Percentiles rank a stretch among this genome's conserved stretches.
Evolutionary conservation across 108 stramenopile genomes (phyloP).

Genomic region (Discostella pseudostelligera): DNA sequence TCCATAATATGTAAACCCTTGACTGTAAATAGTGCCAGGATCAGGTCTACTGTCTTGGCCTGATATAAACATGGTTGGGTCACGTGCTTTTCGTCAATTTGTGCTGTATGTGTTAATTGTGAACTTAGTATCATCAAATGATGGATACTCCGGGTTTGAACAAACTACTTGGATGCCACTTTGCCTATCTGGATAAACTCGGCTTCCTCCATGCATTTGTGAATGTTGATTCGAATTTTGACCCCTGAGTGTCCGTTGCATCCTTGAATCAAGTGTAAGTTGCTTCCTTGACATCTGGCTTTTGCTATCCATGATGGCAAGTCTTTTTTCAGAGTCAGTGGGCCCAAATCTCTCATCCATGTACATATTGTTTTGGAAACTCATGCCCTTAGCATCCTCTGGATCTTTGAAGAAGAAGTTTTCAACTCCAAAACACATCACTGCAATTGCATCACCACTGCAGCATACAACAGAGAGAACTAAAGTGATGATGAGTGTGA

Average conservation of each 20-base stretch:
- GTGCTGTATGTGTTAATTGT: constrained; percentile 34
- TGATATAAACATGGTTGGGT: not conserved
- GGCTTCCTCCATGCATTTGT: not conserved
- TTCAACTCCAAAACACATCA: not conserved
- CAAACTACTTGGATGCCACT: not conserved
- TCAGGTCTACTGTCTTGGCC: constrained; percentile 1
- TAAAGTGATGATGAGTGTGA: constrained; percentile 29
- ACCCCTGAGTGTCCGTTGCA: too few species aligned
- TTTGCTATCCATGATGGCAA: constrained; percentile 2
- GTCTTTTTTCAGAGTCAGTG: not conserved
- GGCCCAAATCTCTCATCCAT: constrained; percentile 14
- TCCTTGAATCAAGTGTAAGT: too few species aligned
- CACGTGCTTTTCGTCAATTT: not conserved
- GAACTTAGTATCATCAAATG: constrained; percentile 23
- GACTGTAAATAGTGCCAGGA: not conserved
- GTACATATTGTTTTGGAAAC: constrained; percentile 18
- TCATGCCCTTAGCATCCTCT: constrained; percentile 23
- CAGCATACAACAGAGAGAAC: constrained; percentile 13
- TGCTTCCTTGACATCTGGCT: too few species aligned
- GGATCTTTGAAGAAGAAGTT: not conserved
- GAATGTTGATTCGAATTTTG: too few species aligned
- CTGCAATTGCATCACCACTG: constrained; percentile 25
- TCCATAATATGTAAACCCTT: not conserved
- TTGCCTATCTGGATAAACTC: not conserved
- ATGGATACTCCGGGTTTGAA: constrained; percentile 18